These are phyloP conservation scores for Pezicula radicicola DNA, from an alignment of 2,329 filamentous ascomycete species.

Conservation along the genomic window DNA sequence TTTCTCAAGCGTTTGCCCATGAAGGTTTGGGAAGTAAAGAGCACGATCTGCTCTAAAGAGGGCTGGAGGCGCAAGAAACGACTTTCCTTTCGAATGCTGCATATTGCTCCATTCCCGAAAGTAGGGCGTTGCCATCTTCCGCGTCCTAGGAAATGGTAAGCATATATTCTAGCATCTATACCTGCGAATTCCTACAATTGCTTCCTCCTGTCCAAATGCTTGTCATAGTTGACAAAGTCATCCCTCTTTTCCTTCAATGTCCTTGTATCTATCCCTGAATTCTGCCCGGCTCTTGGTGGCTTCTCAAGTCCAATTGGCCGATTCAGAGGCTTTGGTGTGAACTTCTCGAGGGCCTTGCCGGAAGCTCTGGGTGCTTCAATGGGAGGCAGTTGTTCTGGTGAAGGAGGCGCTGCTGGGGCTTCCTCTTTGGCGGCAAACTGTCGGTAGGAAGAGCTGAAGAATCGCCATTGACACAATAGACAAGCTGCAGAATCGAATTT, in stretches of 20 bases:
- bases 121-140: constrained; percentile 80
- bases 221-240: constrained; percentile 82
- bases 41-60: constrained; percentile 80
- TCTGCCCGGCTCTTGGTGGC: constrained; percentile 75
- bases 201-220: constrained; percentile 73
- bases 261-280: constrained; percentile 72
- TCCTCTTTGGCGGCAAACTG: constrained; percentile 27
- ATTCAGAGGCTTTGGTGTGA: constrained; percentile 56
- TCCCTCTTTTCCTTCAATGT: constrained; percentile 65
- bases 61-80: constrained; percentile 81
- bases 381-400: constrained; percentile 33
- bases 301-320: constrained; percentile 79
- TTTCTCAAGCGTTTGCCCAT: constrained; percentile 71
- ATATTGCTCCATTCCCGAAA: constrained; percentile 95
- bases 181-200: constrained; percentile 55
- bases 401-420: constrained; percentile 12
- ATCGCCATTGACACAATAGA: constrained; percentile 49
- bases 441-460: constrained; percentile 43
- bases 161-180: neutral
- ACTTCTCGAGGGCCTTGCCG: constrained; percentile 51
- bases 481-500: constrained; percentile 35
- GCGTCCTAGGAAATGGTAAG: constrained; percentile 48
- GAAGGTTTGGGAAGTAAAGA: constrained; percentile 91
- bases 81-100: constrained; percentile 80
- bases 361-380: constrained; percentile 59